Percentiles rank a stretch among this genome's conserved stretches.
Evolutionary conservation across 78 protist species (phyloP).

Genomic region (Dictyostelium brefeldianum): DNA sequence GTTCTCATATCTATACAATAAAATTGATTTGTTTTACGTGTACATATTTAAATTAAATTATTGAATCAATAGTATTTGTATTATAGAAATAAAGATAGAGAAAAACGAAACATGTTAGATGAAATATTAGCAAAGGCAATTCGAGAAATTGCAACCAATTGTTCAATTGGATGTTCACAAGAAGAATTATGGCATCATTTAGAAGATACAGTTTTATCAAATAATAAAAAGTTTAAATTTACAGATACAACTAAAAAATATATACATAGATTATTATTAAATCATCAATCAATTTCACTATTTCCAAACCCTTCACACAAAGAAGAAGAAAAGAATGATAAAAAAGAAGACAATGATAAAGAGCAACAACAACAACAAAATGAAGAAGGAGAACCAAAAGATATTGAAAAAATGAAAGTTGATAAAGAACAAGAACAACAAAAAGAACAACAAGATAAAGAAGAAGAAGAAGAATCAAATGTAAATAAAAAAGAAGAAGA

Average conservation of each 20-base stretch:
- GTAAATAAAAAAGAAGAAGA: not conserved
- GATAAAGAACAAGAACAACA: not conserved
- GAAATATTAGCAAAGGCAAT: conserved; percentile 27
- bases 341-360: not conserved
- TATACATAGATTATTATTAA: conserved; percentile 13
- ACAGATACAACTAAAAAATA: not conserved
- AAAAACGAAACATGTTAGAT: conserved; percentile 20
- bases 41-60: not conserved
- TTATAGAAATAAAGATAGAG: not conserved
- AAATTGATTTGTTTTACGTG: not conserved
- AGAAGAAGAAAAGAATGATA: no score
- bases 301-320: not conserved
- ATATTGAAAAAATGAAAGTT: no score
- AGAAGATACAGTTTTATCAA: not conserved
- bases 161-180: conserved; percentile 22
- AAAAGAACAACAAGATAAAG: not conserved
- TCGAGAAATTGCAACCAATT: conserved; percentile 49
- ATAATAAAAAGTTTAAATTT: not conserved
- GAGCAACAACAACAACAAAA: not conserved
- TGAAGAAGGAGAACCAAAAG: not conserved
- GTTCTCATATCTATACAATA: not conserved
- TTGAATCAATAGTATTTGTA: no score
- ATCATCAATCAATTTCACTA: not conserved
- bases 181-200: conserved; percentile 16
- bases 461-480: not conserved